Evolutionary conservation across 129 eudicot species (phyloP), one percentile per base, ranked within the genome.

Genomic region (Deinandra increscens): DNA sequence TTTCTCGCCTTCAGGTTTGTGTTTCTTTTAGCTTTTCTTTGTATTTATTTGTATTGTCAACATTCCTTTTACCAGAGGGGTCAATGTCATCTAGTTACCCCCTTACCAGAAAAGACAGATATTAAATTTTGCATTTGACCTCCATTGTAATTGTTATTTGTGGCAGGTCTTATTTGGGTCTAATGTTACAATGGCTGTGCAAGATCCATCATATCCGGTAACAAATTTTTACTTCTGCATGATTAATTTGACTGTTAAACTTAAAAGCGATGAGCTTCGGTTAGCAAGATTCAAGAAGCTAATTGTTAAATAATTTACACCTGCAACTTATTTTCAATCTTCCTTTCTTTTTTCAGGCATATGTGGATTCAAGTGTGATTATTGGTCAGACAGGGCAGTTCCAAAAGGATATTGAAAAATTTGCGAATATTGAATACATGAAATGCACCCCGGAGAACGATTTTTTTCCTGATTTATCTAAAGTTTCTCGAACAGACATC

Each of bases 201-300:
- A 91, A 88, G 96, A 88, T 68, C 97, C 97, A 34, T 88, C 96
- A 51, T 91, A 91, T 72, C 97, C 97, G 82, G 97, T 91, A 84
- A 50, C 43, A 73, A 36, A 19, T 36, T 64, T 48, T 62, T 64
- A 39, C 58, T 54, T 81, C 29, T 51, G 14, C 15, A n/a, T 8
- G n/a, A 51, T 14, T 65, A 20, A 5, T 56, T 9, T 56, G 18
- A 54, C 1, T 70, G 10, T 7, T 26, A 45, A 62, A 36, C 31
- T 26, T 26, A 26, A 26, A 26, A 62, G 63, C 26, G 78, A 73
- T 46, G 60, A 73, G 29, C 42, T 9, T 62, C 3, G 26, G 61
- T 7, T 59, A 44, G 14, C 15, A 4, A 59, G n/a, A n/a, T n/a
- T n/a, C n/a, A n/a, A n/a, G 36, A 56, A 71, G 45, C 61, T 73